These are phyloP conservation scores for Posidonia australis DNA, from an alignment of 106 monocot species.

Conservation along the genomic window DNA sequence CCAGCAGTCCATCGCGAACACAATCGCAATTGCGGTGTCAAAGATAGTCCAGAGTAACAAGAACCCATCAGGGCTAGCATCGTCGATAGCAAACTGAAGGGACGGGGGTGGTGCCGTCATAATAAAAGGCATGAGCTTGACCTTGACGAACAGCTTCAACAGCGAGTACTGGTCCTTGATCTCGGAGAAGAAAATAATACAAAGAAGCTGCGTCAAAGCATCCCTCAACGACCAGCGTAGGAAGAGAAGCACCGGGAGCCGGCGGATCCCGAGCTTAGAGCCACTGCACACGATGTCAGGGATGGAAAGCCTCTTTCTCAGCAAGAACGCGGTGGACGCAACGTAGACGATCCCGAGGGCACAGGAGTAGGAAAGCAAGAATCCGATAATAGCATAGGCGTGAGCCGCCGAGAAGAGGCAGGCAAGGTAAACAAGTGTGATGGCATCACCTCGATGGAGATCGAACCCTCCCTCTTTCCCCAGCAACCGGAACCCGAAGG, in stretches of 20 bases:
- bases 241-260: constrained; percentile 42
- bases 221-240: constrained; percentile 52
- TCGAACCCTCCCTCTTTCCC: constrained; percentile 18
- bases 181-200: constrained; percentile 45
- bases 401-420: constrained; percentile 42
- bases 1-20: constrained; percentile 45
- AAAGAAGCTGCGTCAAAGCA: constrained; percentile 48
- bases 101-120: constrained; percentile 22
- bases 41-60: constrained; percentile 41
- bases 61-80: constrained; percentile 23
- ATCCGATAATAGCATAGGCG: constrained; percentile 34
- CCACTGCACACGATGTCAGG: constrained; percentile 19
- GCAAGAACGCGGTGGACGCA: constrained; percentile 16
- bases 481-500: constrained; percentile 5
- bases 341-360: constrained; percentile 49
- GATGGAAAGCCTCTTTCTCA: constrained; percentile 10
- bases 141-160: constrained; percentile 51
- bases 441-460: constrained; percentile 32
- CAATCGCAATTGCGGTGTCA: constrained; percentile 29
- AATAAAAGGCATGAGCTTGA: constrained; percentile 61
- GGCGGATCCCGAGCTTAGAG: constrained; percentile 23
- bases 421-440: constrained; percentile 31
- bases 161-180: constrained; percentile 31
- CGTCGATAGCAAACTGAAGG: constrained; percentile 14
- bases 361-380: constrained; percentile 34